A percentile compares a stretch with the other conserved stretches of the same genome.
Evolutionary conservation across 2,329 filamentous ascomycete genomes (phyloP).

Genomic region (Xylariaceae sp.): DNA sequence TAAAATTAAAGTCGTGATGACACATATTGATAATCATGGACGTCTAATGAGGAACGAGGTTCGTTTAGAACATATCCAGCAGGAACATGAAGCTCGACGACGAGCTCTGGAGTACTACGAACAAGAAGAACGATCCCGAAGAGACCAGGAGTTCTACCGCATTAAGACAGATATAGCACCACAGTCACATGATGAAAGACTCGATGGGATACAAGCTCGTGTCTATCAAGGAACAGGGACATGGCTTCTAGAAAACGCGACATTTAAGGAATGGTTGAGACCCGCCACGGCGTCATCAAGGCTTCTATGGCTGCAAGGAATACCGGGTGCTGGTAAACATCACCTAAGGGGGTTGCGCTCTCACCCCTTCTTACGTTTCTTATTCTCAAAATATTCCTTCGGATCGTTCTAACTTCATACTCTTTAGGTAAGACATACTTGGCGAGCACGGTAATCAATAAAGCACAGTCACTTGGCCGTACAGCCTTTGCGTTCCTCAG

Average conservation of each 20-base stretch:
- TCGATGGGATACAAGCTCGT: background rate
- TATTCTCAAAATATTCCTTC: too few species aligned
- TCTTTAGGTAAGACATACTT: slow-evolving; percentile 34
- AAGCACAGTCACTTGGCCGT: slow-evolving; percentile 10
- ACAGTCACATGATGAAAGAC: background rate
- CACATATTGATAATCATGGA: slow-evolving; percentile 23
- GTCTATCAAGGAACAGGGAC: background rate
- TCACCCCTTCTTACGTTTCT: too few species aligned
- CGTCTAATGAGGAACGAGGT: slow-evolving; percentile 29
- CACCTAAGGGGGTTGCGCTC: too few species aligned
- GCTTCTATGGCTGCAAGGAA: slow-evolving; percentile 34
- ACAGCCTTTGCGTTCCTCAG: slow-evolving; percentile 30
- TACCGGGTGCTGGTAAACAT: slow-evolving; percentile 35
- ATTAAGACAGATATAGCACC: background rate
- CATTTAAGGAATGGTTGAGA: slow-evolving; percentile 23
- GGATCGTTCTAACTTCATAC: too few species aligned
- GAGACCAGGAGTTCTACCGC: slow-evolving; percentile 1
- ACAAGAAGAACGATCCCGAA: slow-evolving; percentile 10
- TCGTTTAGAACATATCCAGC: slow-evolving; percentile 25
- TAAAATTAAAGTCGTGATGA: slow-evolving; percentile 27
- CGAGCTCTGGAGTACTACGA: slow-evolving; percentile 18
- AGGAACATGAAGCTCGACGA: slow-evolving; percentile 26
- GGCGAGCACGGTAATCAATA: slow-evolving; percentile 13
- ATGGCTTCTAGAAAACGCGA: background rate
- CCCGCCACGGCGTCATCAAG: background rate